Percentiles rank a stretch among this genome's conserved stretches.
Conservation (phyloP, 495 filamentous ascomycete genomes). For the Rostrohypoxylon terebratum region DNA sequence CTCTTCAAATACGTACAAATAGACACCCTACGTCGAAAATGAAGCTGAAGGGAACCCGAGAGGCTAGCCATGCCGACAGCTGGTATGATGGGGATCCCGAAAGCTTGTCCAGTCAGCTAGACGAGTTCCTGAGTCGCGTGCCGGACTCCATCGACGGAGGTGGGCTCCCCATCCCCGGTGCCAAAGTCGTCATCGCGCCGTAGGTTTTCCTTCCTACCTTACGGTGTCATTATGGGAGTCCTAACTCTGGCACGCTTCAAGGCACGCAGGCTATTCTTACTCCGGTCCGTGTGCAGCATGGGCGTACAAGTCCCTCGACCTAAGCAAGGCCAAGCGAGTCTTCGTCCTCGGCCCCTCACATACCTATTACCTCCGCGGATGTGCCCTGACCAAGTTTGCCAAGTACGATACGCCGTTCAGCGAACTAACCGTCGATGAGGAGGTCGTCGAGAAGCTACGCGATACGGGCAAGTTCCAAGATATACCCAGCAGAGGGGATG, state of each 20-base stretch:
- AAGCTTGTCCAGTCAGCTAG: constrained; percentile 76
- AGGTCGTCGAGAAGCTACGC: constrained; percentile 71
- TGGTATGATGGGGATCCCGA: constrained; percentile 81
- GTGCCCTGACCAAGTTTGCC: constrained; percentile 79
- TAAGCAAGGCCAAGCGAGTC: constrained; percentile 83
- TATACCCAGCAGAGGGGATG: constrained; percentile 77
- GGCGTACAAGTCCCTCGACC: constrained; percentile 91
- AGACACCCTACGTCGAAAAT: constrained; percentile 25
- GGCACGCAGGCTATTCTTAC: constrained; percentile 96
- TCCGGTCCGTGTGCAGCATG: constrained; percentile 94
- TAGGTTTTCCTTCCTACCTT: constrained; percentile 62
- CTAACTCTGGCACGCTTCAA: constrained; percentile 52
- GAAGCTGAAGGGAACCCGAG: constrained; percentile 61
- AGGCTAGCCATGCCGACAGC: constrained; percentile 69
- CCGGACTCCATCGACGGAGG: constrained; percentile 69
- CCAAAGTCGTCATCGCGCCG: constrained; percentile 95
- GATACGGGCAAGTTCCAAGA: constrained; percentile 74
- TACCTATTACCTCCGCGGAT: constrained; percentile 80
- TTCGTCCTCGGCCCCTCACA: constrained; percentile 97
- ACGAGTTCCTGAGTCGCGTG: constrained; percentile 81
- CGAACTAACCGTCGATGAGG: constrained; percentile 76
- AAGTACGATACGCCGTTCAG: constrained; percentile 90
- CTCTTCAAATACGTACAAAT: background rate
- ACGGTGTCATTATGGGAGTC: constrained; percentile 20
- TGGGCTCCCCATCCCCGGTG: constrained; percentile 76